Evolutionary conservation across 2,329 filamentous ascomycete species (phyloP), one percentile per base, ranked within the genome.

Genomic region (Diaporthe australafricana): DNA sequence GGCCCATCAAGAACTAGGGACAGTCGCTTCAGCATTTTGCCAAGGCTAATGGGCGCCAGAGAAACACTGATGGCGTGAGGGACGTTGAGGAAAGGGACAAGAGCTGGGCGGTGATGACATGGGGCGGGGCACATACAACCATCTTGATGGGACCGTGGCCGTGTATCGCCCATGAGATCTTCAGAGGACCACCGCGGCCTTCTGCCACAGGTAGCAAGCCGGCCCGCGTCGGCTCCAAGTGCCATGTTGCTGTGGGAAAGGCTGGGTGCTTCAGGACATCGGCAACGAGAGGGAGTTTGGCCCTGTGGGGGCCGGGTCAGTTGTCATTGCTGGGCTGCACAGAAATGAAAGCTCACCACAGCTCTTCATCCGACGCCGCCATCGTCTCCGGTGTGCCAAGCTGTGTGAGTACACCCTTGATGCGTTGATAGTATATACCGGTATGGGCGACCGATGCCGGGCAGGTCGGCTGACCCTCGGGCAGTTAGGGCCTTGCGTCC

Each of bases 131-230:
- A 89, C 92, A 75, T 86, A 96, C 94, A 77, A 94, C 85, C 75
- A 96, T 83, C 83, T 93, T 93, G 75, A 88, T 86, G 60, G 91
- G 88, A 4, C 94, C 94, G 73, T 87, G 83, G 70, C 94, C 94
- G 83, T 97, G 94, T 60, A 96, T 85, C 81, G 96, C 93, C 87
- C 93, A 97, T 68, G 89, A 86, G 67, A 97, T 90, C 56, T 92
- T 88, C 75, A 97, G 84, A 25, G 94, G 94, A 2, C 93, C 94
- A 74, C 94, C 92, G 76, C 93, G 88, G 47, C 84, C 88, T 70
- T 87, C 84, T n/a, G 92, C 94, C 35, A 94, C 93, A 2, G 88
- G 82, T 8, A 89, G 78, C 53, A 86, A 87, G 5, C 91, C 94
- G 63, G 87, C 85, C 50, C 85, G 84, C 60, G 90, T 87, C 6